phyloP scores from a whole-genome alignment of 345 rosid species.

The Mercurialis annua region DNA sequence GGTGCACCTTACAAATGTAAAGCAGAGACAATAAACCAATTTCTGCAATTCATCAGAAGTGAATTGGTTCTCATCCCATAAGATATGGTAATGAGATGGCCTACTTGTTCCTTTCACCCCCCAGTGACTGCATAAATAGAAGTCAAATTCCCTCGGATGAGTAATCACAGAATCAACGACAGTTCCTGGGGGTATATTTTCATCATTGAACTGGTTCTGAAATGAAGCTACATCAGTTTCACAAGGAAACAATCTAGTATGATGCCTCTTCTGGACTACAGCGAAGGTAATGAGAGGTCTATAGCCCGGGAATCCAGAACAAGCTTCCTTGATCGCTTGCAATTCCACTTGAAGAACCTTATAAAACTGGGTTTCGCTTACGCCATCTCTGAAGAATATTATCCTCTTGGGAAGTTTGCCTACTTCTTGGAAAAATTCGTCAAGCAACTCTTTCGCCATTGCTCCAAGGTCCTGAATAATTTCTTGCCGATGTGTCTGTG shows the following conservation, averaged over 20 bases:
- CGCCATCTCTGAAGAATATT: slow-evolving; percentile 93
- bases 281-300: slow-evolving; percentile 73
- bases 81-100: slow-evolving; percentile 83
- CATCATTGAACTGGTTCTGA: slow-evolving; percentile 35
- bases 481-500: slow-evolving; percentile 95
- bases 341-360: slow-evolving; percentile 77
- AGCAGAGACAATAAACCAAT: slow-evolving; percentile 77
- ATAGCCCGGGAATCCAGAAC: slow-evolving; percentile 54
- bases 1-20: slow-evolving; percentile 88
- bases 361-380: slow-evolving; percentile 86
- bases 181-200: slow-evolving; percentile 85
- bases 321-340: slow-evolving; percentile 62
- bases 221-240: slow-evolving; percentile 37
- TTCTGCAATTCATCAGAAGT: slow-evolving; percentile 92
- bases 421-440: slow-evolving; percentile 63
- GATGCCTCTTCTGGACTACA: slow-evolving; percentile 94
- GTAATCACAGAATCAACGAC: slow-evolving; percentile 89
- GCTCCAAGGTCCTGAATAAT: slow-evolving; percentile 78
- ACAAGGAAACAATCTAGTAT: slow-evolving; percentile 69
- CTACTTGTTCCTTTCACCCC: slow-evolving; percentile 95
- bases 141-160: slow-evolving; percentile 88
- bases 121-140: slow-evolving; percentile 89
- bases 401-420: slow-evolving; percentile 72
- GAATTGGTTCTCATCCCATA: slow-evolving; percentile 84
- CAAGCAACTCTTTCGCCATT: slow-evolving; percentile 81